Evolutionary conservation across 2,329 filamentous ascomycete species (phyloP).

Genomic region (Aureobasidium sp.): DNA sequence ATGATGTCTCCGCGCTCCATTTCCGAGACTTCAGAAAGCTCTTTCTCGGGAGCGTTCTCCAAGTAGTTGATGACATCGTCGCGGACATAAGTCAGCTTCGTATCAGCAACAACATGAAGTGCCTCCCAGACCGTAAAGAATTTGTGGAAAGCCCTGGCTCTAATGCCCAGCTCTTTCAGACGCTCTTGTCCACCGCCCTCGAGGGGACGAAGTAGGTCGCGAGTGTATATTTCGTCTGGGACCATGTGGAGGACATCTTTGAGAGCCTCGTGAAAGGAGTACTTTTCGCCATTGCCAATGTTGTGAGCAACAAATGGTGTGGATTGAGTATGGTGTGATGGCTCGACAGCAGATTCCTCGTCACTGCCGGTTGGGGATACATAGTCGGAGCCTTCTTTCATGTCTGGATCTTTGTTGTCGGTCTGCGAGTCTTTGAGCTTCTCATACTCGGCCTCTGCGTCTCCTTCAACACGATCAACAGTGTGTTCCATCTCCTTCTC

Average conservation of each 20-base stretch:
- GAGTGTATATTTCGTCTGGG: conserved; percentile 30
- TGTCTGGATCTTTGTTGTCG: background rate
- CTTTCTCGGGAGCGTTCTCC: conserved; percentile 20
- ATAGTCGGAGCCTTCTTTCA: conserved; percentile 1
- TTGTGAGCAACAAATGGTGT: conserved; percentile 7
- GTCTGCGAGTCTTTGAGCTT: conserved; percentile 10
- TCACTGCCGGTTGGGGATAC: background rate
- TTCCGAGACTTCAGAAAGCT: conserved; percentile 21
- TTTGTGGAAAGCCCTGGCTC: conserved; percentile 33
- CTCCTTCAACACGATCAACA: background rate
- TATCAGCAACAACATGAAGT: conserved; percentile 26
- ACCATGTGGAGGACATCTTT: conserved; percentile 24
- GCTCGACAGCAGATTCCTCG: background rate
- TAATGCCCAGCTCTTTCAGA: conserved; percentile 35
- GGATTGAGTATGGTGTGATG: background rate
- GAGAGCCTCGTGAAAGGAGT: conserved; percentile 7
- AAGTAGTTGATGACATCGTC: conserved; percentile 37
- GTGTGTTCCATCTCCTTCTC: conserved; percentile 8
- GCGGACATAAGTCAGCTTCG: conserved; percentile 33
- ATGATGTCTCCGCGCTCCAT: conserved; percentile 28
- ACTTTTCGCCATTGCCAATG: conserved; percentile 7
- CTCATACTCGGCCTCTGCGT: conserved; percentile 9
- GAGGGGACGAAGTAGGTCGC: conserved; percentile 33
- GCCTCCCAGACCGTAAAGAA: conserved; percentile 38
- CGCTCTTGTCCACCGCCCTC: conserved; percentile 33